Evolutionary conservation across 305 asterid species (phyloP), one percentile per base, ranked within the genome.

Genomic region (Withania somnifera): DNA sequence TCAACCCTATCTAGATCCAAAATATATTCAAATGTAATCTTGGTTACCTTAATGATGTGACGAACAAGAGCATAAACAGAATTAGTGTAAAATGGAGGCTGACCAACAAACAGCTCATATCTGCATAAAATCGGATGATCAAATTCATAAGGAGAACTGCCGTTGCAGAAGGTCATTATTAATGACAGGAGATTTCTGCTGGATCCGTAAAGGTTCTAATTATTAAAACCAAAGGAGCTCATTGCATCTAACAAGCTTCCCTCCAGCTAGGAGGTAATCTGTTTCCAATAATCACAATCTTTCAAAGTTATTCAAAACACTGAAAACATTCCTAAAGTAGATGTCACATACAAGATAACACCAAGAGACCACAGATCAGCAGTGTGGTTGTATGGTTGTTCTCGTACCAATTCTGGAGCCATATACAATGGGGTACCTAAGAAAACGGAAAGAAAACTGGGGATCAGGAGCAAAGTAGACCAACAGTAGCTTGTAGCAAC

Each of bases 361-460:
- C 99, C 98, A 86, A 95, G 98, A 82, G 99, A 97, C 99, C 99
- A 97, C 83, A 97, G 89, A 89, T 97, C 99, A 82, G 98, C 99
- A 87, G 98, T 93, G 88, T 97, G 98, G 87, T 97, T 97, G 91
- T 97, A 97, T n/a, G 99, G 99, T 81, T 97, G 99, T 87, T 97
- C 99, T 71, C 99, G 91, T 84, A 97, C 98, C 90, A 97, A 90
- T 88, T 97, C 99, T 45, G 99, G 98, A 80, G 99, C 99, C 99
- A 97, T 97, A 92, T 97, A 97, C 81, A 97, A 88, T 40, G 99
- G 99, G 84, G 98, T 97, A 83, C 99, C 99, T 97, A 86, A 82
- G 9, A 83, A 78, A 85, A 84, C 80, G 54, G 79, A 83, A 42
- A 84, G 71, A 76, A 80, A 84, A 75, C 83, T 77, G 80, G 85